These are phyloP conservation scores for Colletotrichum lindemuthianum DNA, from an alignment of 2,329 filamentous ascomycete species.

Conservation along the genomic window DNA sequence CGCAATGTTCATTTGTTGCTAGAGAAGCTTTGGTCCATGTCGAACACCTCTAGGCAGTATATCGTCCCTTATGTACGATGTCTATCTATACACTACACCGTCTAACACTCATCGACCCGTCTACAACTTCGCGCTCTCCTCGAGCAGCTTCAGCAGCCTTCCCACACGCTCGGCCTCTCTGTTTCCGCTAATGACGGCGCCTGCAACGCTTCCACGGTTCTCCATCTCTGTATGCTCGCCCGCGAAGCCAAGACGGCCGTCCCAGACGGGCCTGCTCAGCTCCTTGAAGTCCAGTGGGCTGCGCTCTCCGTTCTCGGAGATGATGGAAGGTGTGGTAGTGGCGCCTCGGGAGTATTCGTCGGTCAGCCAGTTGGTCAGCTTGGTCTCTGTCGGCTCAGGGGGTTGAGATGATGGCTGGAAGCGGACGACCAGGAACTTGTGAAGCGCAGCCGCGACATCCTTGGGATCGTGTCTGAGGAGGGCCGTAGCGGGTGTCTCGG, in stretches of 20 bases:
- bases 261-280: constrained; percentile 28
- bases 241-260: constrained; percentile 29
- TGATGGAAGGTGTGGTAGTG: constrained; percentile 30
- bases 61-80: constrained; percentile 20
- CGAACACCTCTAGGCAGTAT: constrained; percentile 1
- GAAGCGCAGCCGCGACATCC: constrained; percentile 27
- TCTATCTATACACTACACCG: constrained; percentile 14
- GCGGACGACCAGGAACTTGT: constrained; percentile 29
- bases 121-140: constrained; percentile 27
- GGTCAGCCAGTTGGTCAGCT: constrained; percentile 32
- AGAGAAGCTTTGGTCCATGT: no score
- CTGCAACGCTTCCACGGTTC: constrained; percentile 32
- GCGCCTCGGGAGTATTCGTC: constrained; percentile 33
- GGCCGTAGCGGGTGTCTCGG: constrained; percentile 28
- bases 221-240: constrained; percentile 36
- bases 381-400: constrained; percentile 23
- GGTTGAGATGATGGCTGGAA: constrained; percentile 28
- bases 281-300: constrained; percentile 35
- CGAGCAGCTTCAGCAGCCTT: constrained; percentile 26
- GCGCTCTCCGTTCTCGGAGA: constrained; percentile 29
- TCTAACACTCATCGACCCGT: neutral
- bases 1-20: no score
- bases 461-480: constrained; percentile 25
- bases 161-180: constrained; percentile 32
- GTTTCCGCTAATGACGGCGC: constrained; percentile 31